Base-by-base conservation (phyloP, 805 yeast species). In the Grigorovia transvaalensis region DNA sequence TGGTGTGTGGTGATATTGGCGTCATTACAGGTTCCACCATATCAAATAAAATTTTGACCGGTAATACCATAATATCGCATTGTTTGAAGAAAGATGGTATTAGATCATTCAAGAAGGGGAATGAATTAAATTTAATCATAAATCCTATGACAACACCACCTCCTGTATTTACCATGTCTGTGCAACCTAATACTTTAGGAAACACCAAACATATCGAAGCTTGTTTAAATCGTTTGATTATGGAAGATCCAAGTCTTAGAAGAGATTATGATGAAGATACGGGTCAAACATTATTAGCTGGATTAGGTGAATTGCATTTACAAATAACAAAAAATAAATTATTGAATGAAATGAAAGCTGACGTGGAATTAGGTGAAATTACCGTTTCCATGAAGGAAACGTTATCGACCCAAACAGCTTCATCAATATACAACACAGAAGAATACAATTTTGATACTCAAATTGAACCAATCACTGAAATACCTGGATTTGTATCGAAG, bases 291-390 rank as follows among this genome's bases (percentile, higher is more conserved):
- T 79, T 93, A 55, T 84, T 93, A 63, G 86, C 96, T 52, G 99
- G 99, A 59, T 90, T 91, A 96, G 99, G 99, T 55, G 99, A 93
- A 63, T 74, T 93, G 47, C 99, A 93, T 69, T 74, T 93, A 48
- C 98, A 93, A 58, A 89, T 93, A 57, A 85, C 93, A 1, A 76
- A 75, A 47, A 93, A 88, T 59, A 74, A 97, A 51, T 74, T 89
- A 44, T 69, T 87, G n/a, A 78, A 78, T 45, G 96, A 88, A 53
- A 74, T 89, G 76, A 84, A 84, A 64, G 96, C 95, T 2, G 81
- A 83, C 51, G 85, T 87, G 1, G 82, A 82, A 35, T 75, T 88
- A 43, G 89, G 96, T 46, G 82, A 83, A 50, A 87, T 93, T 19
- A 87, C 82, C 71, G 96, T 93, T 5, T 85, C 97, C 0, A 91